Evolutionary conservation across 73 alveolate species (phyloP).

Genomic region (Paramecium caudatum): DNA sequence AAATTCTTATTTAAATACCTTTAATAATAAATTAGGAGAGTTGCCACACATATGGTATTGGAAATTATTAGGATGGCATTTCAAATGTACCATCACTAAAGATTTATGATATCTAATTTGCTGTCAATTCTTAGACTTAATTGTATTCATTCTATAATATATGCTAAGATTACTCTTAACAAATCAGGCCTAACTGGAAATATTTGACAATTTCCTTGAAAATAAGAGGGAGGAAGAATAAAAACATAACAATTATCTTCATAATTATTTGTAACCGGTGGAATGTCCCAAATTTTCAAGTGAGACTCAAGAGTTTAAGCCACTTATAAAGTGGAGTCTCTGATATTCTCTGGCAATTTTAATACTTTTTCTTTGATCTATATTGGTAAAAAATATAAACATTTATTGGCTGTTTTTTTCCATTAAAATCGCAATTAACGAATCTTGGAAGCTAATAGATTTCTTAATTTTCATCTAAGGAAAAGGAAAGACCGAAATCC

Average conservation of each 20-base stretch:
- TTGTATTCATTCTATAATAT: neutral
- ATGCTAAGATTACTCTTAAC: neutral
- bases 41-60: conserved; percentile 54
- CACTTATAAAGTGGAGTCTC: neutral
- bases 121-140: neutral
- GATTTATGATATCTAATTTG: neutral
- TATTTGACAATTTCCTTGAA: neutral
- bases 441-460: neutral
- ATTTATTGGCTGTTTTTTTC: neutral
- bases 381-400: neutral
- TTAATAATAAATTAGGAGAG: conserved; percentile 7
- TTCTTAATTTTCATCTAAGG: neutral
- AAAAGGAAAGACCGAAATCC: conserved; percentile 21
- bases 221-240: conserved; percentile 1
- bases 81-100: conserved; percentile 9
- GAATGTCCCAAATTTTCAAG: neutral
- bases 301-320: neutral
- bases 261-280: neutral
- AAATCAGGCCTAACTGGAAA: conserved; percentile 20
- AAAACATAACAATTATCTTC: neutral
- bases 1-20: neutral
- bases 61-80: neutral
- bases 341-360: neutral
- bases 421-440: neutral
- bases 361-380: neutral